phyloP scores from a whole-genome alignment of 805 yeast species.

The Yamadazyma nakazawae region DNA sequence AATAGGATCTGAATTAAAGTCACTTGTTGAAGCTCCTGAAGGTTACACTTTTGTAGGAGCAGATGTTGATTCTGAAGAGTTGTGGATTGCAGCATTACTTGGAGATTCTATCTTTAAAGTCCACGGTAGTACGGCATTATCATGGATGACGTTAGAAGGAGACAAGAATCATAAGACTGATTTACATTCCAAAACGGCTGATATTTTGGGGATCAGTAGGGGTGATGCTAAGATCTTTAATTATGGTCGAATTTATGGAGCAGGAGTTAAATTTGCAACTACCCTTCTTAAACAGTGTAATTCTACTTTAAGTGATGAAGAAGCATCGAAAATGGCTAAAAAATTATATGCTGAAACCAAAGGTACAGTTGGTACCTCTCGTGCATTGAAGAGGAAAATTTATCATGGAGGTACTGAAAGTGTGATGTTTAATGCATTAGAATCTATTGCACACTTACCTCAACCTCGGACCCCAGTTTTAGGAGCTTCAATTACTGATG shows the following conservation, averaged over 20 bases:
- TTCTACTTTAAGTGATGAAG: constrained; percentile 59
- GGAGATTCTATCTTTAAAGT: constrained; percentile 87
- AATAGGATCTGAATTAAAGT: constrained; percentile 90
- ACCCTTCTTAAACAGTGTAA: constrained; percentile 82
- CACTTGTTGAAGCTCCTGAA: constrained; percentile 79
- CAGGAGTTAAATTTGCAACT: constrained; percentile 89
- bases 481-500: constrained; percentile 91
- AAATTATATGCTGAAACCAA: constrained; percentile 77
- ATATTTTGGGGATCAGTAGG: constrained; percentile 82
- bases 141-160: constrained; percentile 99
- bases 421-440: constrained; percentile 83
- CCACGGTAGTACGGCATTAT: constrained; percentile 95
- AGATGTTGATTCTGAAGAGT: constrained; percentile 96
- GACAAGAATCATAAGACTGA: constrained; percentile 89
- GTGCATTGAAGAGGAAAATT: constrained; percentile 23
- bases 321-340: constrained; percentile 64
- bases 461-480: constrained; percentile 85
- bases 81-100: constrained; percentile 95
- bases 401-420: constrained; percentile 95
- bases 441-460: constrained; percentile 77
- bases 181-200: constrained; percentile 90
- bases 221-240: constrained; percentile 93
- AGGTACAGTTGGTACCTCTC: constrained; percentile 45
- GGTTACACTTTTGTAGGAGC: constrained; percentile 96
- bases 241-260: constrained; percentile 97